Conservation (phyloP, 139 green algal genomes). For the Chlorella vulgaris region DNA sequence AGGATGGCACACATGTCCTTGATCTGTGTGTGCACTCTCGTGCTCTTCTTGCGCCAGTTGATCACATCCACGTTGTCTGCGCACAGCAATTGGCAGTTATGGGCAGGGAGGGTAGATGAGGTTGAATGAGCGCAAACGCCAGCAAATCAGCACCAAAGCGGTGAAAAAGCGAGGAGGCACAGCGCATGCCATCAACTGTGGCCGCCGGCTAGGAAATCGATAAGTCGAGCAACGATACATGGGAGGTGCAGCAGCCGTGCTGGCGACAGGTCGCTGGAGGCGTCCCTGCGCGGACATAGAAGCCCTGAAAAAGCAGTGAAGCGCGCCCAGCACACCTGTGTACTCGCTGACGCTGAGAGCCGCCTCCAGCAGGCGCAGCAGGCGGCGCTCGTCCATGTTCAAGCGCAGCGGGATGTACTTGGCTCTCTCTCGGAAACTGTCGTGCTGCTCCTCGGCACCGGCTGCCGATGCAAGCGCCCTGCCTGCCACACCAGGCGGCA, state of each 20-base stretch:
- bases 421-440: slow-evolving; percentile 62
- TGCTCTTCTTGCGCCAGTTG: slow-evolving; percentile 75
- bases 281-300: no score
- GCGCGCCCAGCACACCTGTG: background rate
- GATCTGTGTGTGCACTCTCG: slow-evolving; percentile 84
- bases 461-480: background rate
- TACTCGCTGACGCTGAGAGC: slow-evolving; percentile 90
- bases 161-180: no score
- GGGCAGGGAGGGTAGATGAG: background rate
- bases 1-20: slow-evolving; percentile 91
- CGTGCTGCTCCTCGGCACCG: background rate
- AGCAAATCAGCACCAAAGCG: no score
- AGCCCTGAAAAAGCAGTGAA: no score
- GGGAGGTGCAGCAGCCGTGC: no score
- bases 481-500: background rate
- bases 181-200: no score
- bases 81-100: background rate
- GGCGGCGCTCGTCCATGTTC: slow-evolving; percentile 70
- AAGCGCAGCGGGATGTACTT: slow-evolving; percentile 76
- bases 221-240: no score
- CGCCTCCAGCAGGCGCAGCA: slow-evolving; percentile 87
- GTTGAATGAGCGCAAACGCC: no score
- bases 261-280: no score
- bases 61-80: slow-evolving; percentile 85
- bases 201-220: no score